Evolutionary conservation across 352 stramenopile species (phyloP).

Genomic region (Phytophthora palmivora): DNA sequence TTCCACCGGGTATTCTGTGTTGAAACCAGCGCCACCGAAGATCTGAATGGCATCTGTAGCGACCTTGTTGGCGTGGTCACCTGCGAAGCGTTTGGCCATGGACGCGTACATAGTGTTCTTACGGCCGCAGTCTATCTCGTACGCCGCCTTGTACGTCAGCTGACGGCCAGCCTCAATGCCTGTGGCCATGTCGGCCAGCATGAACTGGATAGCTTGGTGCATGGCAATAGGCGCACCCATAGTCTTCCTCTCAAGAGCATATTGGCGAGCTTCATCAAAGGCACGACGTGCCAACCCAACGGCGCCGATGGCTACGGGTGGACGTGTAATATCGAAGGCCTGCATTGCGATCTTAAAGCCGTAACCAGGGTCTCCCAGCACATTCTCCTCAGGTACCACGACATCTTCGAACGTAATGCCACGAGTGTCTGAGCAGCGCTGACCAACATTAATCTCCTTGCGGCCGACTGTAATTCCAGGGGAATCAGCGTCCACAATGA

Average conservation of each 20-base stretch:
- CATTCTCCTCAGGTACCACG: conserved; percentile 87
- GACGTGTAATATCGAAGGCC: conserved; percentile 92
- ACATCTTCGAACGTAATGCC: conserved; percentile 93
- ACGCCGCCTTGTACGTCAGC: conserved; percentile 91
- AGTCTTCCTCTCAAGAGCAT: conserved; percentile 87
- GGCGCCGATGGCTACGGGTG: conserved; percentile 87
- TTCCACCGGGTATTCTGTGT: conserved; percentile 94
- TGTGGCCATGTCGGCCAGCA: conserved; percentile 92
- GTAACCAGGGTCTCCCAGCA: conserved; percentile 86
- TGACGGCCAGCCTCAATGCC: conserved; percentile 86
- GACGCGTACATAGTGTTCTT: conserved; percentile 92
- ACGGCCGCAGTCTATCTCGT: conserved; percentile 88
- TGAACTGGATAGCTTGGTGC: conserved; percentile 91
- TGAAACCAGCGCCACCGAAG: conserved; percentile 91
- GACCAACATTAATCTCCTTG: conserved; percentile 93
- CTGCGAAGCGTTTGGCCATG: conserved; percentile 92
- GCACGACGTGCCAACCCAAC: conserved; percentile 87
- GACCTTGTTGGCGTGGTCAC: conserved; percentile 88
- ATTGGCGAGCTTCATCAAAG: conserved; percentile 91
- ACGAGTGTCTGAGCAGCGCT: conserved; percentile 91
- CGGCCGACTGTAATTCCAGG: conserved; percentile 87
- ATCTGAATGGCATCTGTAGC: conserved; percentile 91
- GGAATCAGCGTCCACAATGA: conserved; percentile 90
- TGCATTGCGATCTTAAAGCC: conserved; percentile 95
- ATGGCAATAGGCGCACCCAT: conserved; percentile 88